phyloP scores from a whole-genome alignment of 345 rosid species.

The Ricinus communis region DNA sequence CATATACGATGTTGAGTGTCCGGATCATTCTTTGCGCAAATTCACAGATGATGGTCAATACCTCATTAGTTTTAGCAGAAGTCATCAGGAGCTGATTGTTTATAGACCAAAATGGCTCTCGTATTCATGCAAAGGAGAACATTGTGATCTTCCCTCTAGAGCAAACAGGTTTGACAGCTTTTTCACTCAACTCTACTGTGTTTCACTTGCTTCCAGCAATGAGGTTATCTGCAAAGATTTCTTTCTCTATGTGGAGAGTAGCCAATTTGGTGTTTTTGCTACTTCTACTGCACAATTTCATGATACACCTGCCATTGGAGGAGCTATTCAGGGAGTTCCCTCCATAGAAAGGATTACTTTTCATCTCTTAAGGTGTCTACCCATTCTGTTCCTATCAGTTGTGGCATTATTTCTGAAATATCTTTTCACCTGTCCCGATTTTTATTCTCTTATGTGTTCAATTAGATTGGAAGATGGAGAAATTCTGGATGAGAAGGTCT shows the following conservation, averaged over 20 bases:
- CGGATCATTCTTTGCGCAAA: slow-evolving; percentile 87
- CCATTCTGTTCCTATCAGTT: background rate
- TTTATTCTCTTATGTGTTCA: slow-evolving; percentile 16
- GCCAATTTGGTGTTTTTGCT: slow-evolving; percentile 81
- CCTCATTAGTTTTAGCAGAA: slow-evolving; percentile 86
- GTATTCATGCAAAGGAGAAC: slow-evolving; percentile 59
- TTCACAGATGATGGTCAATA: slow-evolving; percentile 93
- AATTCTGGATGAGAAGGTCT: slow-evolving; percentile 75
- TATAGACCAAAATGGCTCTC: slow-evolving; percentile 87
- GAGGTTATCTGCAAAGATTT: slow-evolving; percentile 90
- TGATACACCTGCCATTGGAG: slow-evolving; percentile 63
- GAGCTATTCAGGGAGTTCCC: slow-evolving; percentile 82
- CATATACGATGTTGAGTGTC: slow-evolving; percentile 79
- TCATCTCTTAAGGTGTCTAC: slow-evolving; percentile 60
- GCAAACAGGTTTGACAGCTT: slow-evolving; percentile 83
- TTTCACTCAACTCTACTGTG: slow-evolving; percentile 68
- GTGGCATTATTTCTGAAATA: background rate
- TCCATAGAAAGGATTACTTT: slow-evolving; percentile 82
- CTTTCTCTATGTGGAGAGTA: slow-evolving; percentile 68
- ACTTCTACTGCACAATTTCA: slow-evolving; percentile 86
- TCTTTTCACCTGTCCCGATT: slow-evolving; percentile 1
- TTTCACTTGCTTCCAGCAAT: slow-evolving; percentile 72
- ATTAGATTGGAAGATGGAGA: slow-evolving; percentile 84
- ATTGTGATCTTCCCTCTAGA: slow-evolving; percentile 61
- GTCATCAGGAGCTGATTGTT: slow-evolving; percentile 79